Percentiles rank a stretch among this genome's conserved stretches.
Conservation (phyloP, 306 rosid species). For the Parietaria judaica region DNA sequence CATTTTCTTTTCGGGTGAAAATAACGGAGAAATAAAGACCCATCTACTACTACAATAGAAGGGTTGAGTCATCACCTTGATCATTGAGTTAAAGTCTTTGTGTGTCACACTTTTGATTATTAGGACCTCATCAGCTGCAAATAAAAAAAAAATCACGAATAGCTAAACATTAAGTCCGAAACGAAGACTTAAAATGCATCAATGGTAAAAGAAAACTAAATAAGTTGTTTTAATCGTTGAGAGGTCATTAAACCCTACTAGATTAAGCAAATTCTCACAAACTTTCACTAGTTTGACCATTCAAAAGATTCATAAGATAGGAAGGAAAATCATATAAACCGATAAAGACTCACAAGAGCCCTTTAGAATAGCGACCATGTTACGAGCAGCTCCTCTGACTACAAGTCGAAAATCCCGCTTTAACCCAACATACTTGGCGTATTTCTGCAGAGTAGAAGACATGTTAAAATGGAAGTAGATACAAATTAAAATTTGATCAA, state of each 20-base stretch:
- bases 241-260: not conserved
- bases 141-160: conserved; percentile 10
- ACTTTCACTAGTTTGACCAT: not conserved
- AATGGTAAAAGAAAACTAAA: not conserved
- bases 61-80: conserved; percentile 47
- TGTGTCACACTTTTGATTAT: conserved; percentile 90
- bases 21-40: not conserved
- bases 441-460: conserved; percentile 54
- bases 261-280: too few species aligned
- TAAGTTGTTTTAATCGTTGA: conserved; percentile 2
- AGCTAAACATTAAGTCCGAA: not conserved
- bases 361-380: conserved; percentile 80
- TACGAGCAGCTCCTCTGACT: conserved; percentile 96
- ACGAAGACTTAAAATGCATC: not conserved
- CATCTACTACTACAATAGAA: not conserved
- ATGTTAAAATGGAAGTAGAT: conserved; percentile 13
- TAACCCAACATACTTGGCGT: conserved; percentile 86
- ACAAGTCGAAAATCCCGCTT: conserved; percentile 99
- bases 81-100: conserved; percentile 68
- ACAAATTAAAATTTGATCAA: not conserved
- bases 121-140: conserved; percentile 76
- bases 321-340: not conserved
- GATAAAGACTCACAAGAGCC: conserved; percentile 74
- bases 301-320: not conserved
- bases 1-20: not conserved